Conservation (phyloP, 225 moss, liverwort and hornwort species). For the Marchantia paleacea region DNA sequence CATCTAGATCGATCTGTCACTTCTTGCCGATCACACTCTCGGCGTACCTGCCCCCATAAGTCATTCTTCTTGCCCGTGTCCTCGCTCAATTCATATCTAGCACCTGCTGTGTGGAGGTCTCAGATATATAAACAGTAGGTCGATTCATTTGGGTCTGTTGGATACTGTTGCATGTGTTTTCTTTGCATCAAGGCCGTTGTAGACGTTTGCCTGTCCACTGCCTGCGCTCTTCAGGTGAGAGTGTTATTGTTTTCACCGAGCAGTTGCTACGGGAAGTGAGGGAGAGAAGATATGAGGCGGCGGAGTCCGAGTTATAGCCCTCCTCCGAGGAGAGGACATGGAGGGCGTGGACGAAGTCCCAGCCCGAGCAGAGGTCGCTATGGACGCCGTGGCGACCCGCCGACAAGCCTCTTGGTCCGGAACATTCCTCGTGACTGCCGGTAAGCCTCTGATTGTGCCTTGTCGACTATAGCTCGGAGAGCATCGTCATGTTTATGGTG, state of each 20-base stretch:
- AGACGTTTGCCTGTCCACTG: neutral
- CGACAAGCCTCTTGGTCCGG: constrained; percentile 89
- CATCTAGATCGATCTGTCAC: neutral
- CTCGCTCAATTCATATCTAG: neutral
- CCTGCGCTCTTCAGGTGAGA: neutral
- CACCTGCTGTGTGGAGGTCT: neutral
- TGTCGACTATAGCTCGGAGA: too few species aligned
- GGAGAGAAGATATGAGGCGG: constrained; percentile 54
- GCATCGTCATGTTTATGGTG: neutral
- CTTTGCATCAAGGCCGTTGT: neutral
- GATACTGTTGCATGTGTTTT: neutral
- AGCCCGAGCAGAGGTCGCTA: constrained; percentile 59
- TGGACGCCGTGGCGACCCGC: constrained; percentile 59
- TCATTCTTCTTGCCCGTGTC: neutral
- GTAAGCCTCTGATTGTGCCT: constrained; percentile 28
- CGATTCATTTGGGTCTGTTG: neutral
- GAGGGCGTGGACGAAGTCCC: constrained; percentile 62
- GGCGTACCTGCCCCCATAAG: neutral
- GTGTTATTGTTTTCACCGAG: neutral
- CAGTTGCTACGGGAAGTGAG: neutral
- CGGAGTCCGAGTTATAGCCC: constrained; percentile 74
- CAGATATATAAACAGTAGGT: neutral
- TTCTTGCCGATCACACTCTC: neutral
- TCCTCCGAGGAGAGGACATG: constrained; percentile 62
- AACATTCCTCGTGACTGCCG: constrained; percentile 92